Base-by-base conservation (phyloP, 2,329 filamentous ascomycete species). In the Penicillium sp. region DNA sequence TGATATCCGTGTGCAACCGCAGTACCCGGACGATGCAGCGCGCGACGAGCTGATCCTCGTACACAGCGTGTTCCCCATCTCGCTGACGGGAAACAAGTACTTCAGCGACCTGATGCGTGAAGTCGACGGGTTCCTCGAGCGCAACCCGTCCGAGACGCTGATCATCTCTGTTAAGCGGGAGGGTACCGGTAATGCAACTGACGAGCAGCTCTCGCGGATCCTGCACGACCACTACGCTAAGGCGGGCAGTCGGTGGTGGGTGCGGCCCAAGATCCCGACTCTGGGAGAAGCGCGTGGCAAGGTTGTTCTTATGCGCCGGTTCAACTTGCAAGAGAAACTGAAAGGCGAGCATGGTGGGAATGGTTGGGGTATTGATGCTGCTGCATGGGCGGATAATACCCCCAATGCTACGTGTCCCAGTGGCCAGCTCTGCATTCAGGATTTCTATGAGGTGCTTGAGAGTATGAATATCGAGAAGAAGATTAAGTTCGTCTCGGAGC, bases 111-210 rank as follows among this genome's bases (percentile, higher is more conserved):
- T 97, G 56, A 80, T 96, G 57, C 78, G 84, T 25, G 84, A 86
- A 40, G 80, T 91, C 47, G 86, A 91, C 72, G 75, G 78, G 17
- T 97, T 97, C 74, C 82, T 97, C 14, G 82, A 88, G 30, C 77
- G 81, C 26, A 88, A 97, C 71, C 88, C 90, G 0, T 85, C 83
- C 56, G 94, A 99, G 76, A 88, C 88, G 0, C 77, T 99, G 58
- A 84, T 97, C 64, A 82, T 97, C 73, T 92, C 88, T 53, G 70
- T 99, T 65, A 99, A 99, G 78, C 87, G 91, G 57, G 94, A 99
- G 77, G 94, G 94, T 19, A 83, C 88, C 0, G 93, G 93, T 52
- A 86, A 83, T 50, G 85, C 88, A 42, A 90, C 85, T 12, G 94
- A 97, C 71, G 82, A 86, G 60, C 87, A 95, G 62, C 84, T 97